Percentiles rank a stretch among this genome's conserved stretches.
phyloP scores from a whole-genome alignment of 257 asterid species.

The Salvia miltiorrhiza region DNA sequence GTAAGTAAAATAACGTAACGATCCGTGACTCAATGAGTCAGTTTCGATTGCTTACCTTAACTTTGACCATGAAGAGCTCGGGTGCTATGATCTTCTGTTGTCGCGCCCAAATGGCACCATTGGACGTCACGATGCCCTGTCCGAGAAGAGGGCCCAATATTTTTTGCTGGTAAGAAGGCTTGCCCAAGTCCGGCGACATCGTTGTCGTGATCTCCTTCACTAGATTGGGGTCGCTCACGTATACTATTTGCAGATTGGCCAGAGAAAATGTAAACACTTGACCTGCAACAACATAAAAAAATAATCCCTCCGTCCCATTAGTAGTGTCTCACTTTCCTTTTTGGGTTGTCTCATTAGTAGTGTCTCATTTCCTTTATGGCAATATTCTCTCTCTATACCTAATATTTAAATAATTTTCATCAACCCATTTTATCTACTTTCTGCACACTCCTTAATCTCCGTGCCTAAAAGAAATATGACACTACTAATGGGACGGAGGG shows the following conservation, averaged over 20 bases:
- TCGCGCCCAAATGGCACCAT: constrained; percentile 37
- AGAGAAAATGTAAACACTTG: constrained; percentile 29
- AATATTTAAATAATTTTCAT: too few relatives aligned
- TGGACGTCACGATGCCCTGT: constrained; percentile 39
- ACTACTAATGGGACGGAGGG: too few relatives aligned
- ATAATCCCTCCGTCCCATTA: too few relatives aligned
- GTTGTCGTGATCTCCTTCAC: constrained; percentile 31
- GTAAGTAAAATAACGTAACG: too few relatives aligned
- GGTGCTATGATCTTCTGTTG: too few relatives aligned
- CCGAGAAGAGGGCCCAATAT: constrained; percentile 38
- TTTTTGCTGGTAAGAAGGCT: constrained; percentile 28
- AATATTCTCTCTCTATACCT: too few relatives aligned
- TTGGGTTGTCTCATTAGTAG: too few relatives aligned
- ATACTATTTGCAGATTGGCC: constrained; percentile 32
- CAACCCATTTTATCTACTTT: too few relatives aligned
- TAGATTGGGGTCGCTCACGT: constrained; percentile 27
- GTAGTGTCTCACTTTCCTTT: too few relatives aligned
- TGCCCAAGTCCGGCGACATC: constrained; percentile 34
- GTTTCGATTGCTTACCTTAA: constrained; percentile 21
- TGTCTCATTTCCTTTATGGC: too few relatives aligned
- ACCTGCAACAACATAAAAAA: constrained; percentile 6
- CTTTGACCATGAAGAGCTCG: constrained; percentile 38
- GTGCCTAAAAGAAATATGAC: background rate
- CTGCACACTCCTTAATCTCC: too few relatives aligned
- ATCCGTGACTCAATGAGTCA: too few relatives aligned